Evolutionary conservation across 2,329 filamentous ascomycete genomes (phyloP).

Genomic region (Purpureocillium takamizusanense): DNA sequence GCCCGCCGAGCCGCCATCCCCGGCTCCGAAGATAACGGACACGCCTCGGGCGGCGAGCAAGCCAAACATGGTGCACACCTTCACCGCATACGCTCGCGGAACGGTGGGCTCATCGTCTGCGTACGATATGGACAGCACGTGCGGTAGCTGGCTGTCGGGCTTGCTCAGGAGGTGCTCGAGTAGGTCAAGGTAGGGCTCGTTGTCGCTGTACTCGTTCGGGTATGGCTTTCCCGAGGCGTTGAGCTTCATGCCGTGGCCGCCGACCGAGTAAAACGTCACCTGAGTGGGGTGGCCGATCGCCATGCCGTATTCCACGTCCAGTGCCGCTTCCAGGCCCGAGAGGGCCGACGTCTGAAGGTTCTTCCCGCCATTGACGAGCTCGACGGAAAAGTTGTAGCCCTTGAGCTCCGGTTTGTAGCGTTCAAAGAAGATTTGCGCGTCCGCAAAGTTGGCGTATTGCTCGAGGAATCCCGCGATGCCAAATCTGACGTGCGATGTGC

Average conservation of each 20-base stretch:
- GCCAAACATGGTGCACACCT: conserved; percentile 44
- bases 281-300: conserved; percentile 33
- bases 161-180: conserved; percentile 39
- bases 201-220: conserved; percentile 23
- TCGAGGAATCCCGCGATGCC: conserved; percentile 42
- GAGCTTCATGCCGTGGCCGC: conserved; percentile 33
- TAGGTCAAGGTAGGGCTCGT: conserved; percentile 50
- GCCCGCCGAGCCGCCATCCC: conserved; percentile 39
- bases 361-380: conserved; percentile 32
- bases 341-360: conserved; percentile 28
- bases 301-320: conserved; percentile 41
- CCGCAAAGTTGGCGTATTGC: conserved; percentile 34
- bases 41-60: conserved; percentile 44
- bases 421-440: conserved; percentile 29
- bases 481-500: conserved; percentile 26
- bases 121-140: conserved; percentile 49
- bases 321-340: conserved; percentile 34
- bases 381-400: conserved; percentile 29
- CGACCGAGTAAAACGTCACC: conserved; percentile 35
- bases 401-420: conserved; percentile 25
- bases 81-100: conserved; percentile 38
- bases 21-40: conserved; percentile 39
- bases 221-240: conserved; percentile 25
- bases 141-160: conserved; percentile 36
- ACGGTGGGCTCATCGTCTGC: conserved; percentile 49